Evolutionary conservation across 345 rosid genomes (phyloP).

Genomic region (Populus deltoides): DNA sequence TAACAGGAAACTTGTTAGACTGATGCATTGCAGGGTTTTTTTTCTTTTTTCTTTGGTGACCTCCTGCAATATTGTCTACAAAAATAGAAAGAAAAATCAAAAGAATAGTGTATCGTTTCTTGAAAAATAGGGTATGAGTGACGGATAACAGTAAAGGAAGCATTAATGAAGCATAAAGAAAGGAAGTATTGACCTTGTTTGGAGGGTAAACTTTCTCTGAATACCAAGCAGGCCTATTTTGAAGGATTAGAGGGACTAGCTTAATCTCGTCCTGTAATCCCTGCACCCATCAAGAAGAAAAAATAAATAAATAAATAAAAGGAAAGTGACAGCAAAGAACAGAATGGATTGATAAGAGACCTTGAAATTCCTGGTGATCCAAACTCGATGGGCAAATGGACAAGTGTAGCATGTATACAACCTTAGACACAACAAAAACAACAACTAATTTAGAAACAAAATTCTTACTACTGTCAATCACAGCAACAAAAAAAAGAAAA

Average conservation of each 20-base stretch:
- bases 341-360: conserved; percentile 20
- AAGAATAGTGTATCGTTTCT: neutral
- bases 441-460: neutral
- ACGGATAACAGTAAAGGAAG: neutral
- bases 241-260: conserved; percentile 70
- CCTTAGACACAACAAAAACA: conserved; percentile 25
- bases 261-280: conserved; percentile 80
- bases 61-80: neutral
- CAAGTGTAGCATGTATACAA: conserved; percentile 58
- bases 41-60: too few relatives aligned
- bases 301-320: neutral
- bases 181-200: conserved; percentile 53
- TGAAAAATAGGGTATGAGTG: neutral
- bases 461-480: neutral
- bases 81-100: neutral
- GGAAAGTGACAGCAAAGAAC: neutral
- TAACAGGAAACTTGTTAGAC: neutral
- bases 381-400: conserved; percentile 85
- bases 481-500: neutral
- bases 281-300: conserved; percentile 32
- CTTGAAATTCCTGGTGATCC: conserved; percentile 93
- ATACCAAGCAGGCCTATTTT: conserved; percentile 84
- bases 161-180: neutral
- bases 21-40: neutral
- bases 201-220: conserved; percentile 71